These are phyloP conservation scores for Pythium graminicola DNA, from an alignment of 352 stramenopile species.

Conservation along the genomic window DNA sequence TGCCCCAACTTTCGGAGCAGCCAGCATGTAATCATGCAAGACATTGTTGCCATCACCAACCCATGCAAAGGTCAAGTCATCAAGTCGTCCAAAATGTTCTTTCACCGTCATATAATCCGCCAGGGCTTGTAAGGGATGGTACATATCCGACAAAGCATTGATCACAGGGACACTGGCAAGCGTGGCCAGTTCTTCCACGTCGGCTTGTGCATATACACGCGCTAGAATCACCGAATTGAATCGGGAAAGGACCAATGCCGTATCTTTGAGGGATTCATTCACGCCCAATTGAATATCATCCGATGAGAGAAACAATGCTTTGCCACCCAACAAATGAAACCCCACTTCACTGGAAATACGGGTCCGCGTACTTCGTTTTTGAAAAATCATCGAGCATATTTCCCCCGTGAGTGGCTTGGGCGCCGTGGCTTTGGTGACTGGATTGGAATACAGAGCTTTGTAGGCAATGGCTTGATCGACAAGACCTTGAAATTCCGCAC, in stretches of 20 bases:
- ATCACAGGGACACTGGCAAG: constrained; percentile 95
- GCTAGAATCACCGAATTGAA: constrained; percentile 97
- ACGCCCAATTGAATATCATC: constrained; percentile 98
- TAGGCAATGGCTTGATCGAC: constrained; percentile 60
- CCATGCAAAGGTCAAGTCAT: constrained; percentile 94
- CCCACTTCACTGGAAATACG: constrained; percentile 94
- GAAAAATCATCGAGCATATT: constrained; percentile 92
- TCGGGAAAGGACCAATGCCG: constrained; percentile 79
- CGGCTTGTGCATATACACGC: constrained; percentile 90
- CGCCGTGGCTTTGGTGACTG: constrained; percentile 40
- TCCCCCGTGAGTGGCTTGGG: constrained; percentile 64
- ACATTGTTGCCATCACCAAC: constrained; percentile 99
- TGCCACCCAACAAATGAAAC: constrained; percentile 94
- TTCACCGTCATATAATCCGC: constrained; percentile 97
- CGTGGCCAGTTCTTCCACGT: constrained; percentile 85
- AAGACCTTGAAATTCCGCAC: constrained; percentile 46
- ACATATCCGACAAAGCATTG: constrained; percentile 97
- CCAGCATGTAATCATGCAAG: constrained; percentile 96
- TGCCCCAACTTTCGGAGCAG: constrained; percentile 75
- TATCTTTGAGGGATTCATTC: constrained; percentile 95
- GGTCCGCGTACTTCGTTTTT: constrained; percentile 91
- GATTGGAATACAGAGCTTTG: constrained; percentile 59
- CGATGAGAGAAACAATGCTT: constrained; percentile 95
- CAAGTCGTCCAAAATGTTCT: constrained; percentile 80
- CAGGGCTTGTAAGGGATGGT: constrained; percentile 97